A percentile compares a stretch with the other conserved stretches of the same genome.
Conservation (phyloP, 2,329 filamentous ascomycete genomes). For the Penicillium verrucosum region DNA sequence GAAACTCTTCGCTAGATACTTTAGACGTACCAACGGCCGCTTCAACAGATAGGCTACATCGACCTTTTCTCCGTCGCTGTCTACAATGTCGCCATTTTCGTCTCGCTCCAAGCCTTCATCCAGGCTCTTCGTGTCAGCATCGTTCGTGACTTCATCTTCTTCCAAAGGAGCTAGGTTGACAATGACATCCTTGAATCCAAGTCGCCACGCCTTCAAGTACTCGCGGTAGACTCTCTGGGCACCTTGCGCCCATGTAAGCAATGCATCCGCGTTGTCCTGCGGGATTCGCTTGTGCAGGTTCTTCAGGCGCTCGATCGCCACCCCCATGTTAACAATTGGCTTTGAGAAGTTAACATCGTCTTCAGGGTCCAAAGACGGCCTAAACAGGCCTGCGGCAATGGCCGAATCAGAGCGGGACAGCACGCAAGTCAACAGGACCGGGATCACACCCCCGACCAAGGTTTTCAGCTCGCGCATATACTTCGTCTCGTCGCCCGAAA, state of each 20-base stretch:
- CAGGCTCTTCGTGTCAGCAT: constrained; percentile 47
- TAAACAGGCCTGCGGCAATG: constrained; percentile 65
- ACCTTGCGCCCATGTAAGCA: constrained; percentile 77
- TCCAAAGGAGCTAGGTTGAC: constrained; percentile 82
- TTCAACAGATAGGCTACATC: constrained; percentile 93
- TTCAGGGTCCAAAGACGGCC: constrained; percentile 50
- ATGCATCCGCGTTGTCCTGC: constrained; percentile 64
- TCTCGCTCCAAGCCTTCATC: constrained; percentile 57
- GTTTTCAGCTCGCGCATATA: constrained; percentile 91
- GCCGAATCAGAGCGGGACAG: constrained; percentile 67
- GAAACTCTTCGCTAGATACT: constrained; percentile 80
- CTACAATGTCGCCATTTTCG: constrained; percentile 59
- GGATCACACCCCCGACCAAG: constrained; percentile 89
- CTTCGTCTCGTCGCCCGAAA: constrained; percentile 77
- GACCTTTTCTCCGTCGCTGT: constrained; percentile 79
- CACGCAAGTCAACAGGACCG: constrained; percentile 82
- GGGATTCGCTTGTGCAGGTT: constrained; percentile 77
- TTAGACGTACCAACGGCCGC: constrained; percentile 79
- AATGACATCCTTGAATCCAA: constrained; percentile 91
- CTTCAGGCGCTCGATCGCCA: constrained; percentile 80
- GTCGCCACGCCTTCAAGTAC: constrained; percentile 83
- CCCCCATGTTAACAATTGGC: constrained; percentile 90
- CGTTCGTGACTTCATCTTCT: constrained; percentile 54
- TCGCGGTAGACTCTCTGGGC: constrained; percentile 76
- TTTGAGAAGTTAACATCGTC: constrained; percentile 68